Evolutionary conservation across 2,329 filamentous ascomycete species (phyloP), one percentile per base, ranked within the genome.

Genomic region (Thielaviopsis ethacetica): DNA sequence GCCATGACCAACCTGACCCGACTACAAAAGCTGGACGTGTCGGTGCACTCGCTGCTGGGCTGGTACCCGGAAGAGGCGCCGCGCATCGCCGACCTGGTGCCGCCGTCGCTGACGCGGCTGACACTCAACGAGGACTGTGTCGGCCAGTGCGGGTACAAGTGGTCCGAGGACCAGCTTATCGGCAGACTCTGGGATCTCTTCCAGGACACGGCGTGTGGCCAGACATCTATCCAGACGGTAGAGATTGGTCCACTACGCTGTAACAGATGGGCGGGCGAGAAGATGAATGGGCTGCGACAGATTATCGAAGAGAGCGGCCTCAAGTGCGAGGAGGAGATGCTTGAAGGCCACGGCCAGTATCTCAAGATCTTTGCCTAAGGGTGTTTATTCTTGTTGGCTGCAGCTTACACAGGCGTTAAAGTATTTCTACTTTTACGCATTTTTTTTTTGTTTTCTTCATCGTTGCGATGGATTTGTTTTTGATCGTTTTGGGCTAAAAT

Each of bases 51-150:
- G 6, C 56, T 61, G 9, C 59, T 61, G 5, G 59, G 55, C 44
- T 54, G 55, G 51, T 58, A 61, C 30, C 59, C 59, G 12, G 55
- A 60, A 22, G 59, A 60, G 53, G 50, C 59, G 9, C 59, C 59
- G 24, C 51, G 56, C 34, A 58, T 61, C 17, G 27, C 56, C n/a
- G 59, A 61, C 7, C 44, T 61, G 15, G 58, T 61, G 17, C 59
- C 59, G 4, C 30, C 59, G 41, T 61, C 59, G 4, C 53, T 61
- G 5, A 58, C 59, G 2, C 51, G 54, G 24, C 59, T 61, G 17
- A 56, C 51, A 5, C 59, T 61, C 30, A 58, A 58, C 53, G 59
- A 61, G 19, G 59, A 61, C 21, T 41, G 47, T 34, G 56, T 56
- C 41, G 56, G 53, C 3, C 41, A 56, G 47, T 54, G 58, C 49